Base-by-base conservation (phyloP, 495 filamentous ascomycete species). In the Daldinia decipiens region DNA sequence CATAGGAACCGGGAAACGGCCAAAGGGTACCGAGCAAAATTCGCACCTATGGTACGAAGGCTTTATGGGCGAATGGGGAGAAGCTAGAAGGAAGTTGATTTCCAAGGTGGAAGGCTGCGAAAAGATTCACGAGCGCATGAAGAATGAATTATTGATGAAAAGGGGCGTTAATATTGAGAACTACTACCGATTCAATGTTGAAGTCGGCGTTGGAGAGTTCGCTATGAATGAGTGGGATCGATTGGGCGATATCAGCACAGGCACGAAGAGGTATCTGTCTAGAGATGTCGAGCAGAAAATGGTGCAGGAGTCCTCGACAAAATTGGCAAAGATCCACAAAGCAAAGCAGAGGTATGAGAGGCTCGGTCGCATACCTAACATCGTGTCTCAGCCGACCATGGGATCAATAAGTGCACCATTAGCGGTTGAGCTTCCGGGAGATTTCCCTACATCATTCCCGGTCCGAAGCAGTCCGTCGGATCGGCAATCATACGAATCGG, bases 151-250 rank as follows among this genome's bases (percentile, higher is more conserved):
- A 58, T 84, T 98, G 21, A 82, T 87, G 12, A 91, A 91, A 77
- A 88, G 92, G 31, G 87, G 91, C 21, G 92, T 98, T 57, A 92
- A 89, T 68, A 87, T 89, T 53, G 94, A 97, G 61, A 94, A 97
- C 78, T 99, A 99, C 84, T 97, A 93, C 79, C 91, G 95, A n/a
- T 84, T 97, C 27, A 99, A 99, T 67, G 95, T 98, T 26, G 95
- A 98, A 74, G 91, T 97, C 5, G 96, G 95, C 0, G 96, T 99
- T 24, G 95, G 95, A 45, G 96, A 99, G 75, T 98, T 98, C 76
- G 95, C 92, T 54, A 97, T 99, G 93, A 98, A 98, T 76, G 95
- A 98, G 76, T 99, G 95, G 95, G 88, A 93, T 75, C 88, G 95
- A 4, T 83, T 99, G 13, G 90, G 91, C 34, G 95, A 98, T 45